Evolutionary conservation across 202 grass and related monocot species (phyloP).

Genomic region (Setaria italica): DNA sequence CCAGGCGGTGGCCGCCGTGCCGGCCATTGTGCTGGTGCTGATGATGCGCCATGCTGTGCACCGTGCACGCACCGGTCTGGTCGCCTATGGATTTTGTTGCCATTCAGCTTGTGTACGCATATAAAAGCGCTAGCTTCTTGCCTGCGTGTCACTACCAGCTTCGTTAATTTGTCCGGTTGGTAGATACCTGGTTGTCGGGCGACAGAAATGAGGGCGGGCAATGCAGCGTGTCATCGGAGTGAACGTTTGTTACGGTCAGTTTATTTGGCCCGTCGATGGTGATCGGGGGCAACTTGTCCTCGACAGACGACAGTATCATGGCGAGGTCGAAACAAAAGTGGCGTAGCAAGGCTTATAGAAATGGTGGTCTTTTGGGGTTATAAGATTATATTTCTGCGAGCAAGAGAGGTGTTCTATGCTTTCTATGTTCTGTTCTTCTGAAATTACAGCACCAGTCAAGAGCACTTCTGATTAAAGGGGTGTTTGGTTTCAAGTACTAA

Average conservation of each 20-base stretch:
- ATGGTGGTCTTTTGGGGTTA: not conserved
- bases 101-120: conserved; percentile 15
- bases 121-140: conserved; percentile 20
- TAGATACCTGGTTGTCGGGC: conserved; percentile 25
- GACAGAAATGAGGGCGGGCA: conserved; percentile 49
- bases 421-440: not conserved
- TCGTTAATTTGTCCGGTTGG: conserved; percentile 40
- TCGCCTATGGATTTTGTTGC: conserved; percentile 14
- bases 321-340: conserved; percentile 13
- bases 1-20: conserved; percentile 48
- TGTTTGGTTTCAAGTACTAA: too few relatives aligned
- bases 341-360: conserved; percentile 40
- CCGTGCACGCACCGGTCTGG: not conserved
- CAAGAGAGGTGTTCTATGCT: not conserved
- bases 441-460: not conserved
- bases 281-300: conserved; percentile 32
- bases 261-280: conserved; percentile 34
- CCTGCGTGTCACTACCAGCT: conserved; percentile 40
- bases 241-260: conserved; percentile 38
- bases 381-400: not conserved
- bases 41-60: conserved; percentile 45
- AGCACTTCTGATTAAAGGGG: not conserved
- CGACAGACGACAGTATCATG: conserved; percentile 38
- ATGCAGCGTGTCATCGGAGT: conserved; percentile 35
- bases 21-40: conserved; percentile 35